Evolutionary conservation across 73 alveolate genomes (phyloP).

Genomic region (Paramecium pentaurelia): DNA sequence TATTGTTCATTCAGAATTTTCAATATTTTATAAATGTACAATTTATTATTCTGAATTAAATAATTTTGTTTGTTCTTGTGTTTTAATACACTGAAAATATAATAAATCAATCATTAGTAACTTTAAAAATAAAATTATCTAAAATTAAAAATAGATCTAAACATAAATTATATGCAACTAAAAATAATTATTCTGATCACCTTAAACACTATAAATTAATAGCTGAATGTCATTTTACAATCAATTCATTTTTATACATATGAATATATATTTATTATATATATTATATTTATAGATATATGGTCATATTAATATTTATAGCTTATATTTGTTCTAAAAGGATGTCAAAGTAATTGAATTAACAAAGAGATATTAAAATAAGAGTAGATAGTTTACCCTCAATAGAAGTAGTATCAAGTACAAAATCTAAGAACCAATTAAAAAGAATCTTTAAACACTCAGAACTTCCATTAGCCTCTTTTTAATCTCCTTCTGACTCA

Average conservation of each 20-base stretch:
- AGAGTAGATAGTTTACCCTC: not conserved
- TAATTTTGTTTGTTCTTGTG: too few relatives aligned
- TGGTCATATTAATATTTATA: not conserved
- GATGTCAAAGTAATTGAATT: not conserved
- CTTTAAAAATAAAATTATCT: too few relatives aligned
- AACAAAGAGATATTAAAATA: not conserved
- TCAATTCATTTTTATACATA: not conserved
- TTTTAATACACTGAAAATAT: too few relatives aligned
- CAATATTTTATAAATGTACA: too few relatives aligned
- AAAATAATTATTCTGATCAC: too few relatives aligned
- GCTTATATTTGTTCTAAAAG: not conserved
- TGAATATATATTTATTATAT: not conserved
- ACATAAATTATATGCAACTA: too few relatives aligned
- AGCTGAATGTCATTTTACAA: not conserved
- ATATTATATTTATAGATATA: not conserved
- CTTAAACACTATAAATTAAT: too few relatives aligned
- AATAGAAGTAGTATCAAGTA: not conserved
- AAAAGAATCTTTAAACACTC: slow-evolving; percentile 17
- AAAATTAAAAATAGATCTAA: too few relatives aligned
- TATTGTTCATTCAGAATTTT: too few relatives aligned
- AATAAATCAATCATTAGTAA: too few relatives aligned
- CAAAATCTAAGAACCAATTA: not conserved
- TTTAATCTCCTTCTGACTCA: not conserved
- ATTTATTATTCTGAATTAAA: too few relatives aligned
- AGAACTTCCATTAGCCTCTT: not conserved